phyloP scores from a whole-genome alignment of 768 basidiomycete genomes.

The Phlegmacium glaucopus region DNA sequence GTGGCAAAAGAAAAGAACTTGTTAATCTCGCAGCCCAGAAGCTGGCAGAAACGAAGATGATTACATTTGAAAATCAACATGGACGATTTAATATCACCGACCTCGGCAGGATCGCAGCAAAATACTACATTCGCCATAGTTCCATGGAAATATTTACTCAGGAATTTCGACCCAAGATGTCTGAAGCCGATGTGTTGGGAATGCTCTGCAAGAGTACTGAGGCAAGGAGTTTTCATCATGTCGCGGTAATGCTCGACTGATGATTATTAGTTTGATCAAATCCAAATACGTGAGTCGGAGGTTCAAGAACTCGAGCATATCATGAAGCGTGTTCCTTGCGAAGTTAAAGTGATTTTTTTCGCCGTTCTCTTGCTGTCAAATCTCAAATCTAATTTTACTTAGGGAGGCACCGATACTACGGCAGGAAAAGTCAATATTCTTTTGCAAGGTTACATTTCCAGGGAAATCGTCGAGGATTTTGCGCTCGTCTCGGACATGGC shows the following conservation, averaged over 20 bases:
- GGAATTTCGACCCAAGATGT: constrained; percentile 77
- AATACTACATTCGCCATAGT: constrained; percentile 87
- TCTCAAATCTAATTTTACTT: neutral
- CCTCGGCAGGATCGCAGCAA: constrained; percentile 92
- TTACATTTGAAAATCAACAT: constrained; percentile 59
- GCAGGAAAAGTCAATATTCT: constrained; percentile 93
- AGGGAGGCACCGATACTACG: constrained; percentile 57
- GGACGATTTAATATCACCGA: constrained; percentile 77
- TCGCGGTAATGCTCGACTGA: constrained; percentile 1
- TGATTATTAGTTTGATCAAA: constrained; percentile 77
- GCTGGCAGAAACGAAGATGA: constrained; percentile 76
- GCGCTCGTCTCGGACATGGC: constrained; percentile 94
- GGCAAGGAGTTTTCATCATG: constrained; percentile 37
- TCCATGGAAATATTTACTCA: constrained; percentile 87
- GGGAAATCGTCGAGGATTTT: constrained; percentile 83
- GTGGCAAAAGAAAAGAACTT: constrained; percentile 64
- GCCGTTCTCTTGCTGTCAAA: neutral
- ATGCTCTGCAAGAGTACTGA: constrained; percentile 92
- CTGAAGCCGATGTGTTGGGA: constrained; percentile 85
- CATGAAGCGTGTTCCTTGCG: constrained; percentile 69
- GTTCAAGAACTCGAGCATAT: constrained; percentile 75
- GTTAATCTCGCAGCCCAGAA: constrained; percentile 61
- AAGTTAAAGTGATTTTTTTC: constrained; percentile 55
- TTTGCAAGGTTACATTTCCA: constrained; percentile 86
- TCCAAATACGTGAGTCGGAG: constrained; percentile 91